phyloP scores from a whole-genome alignment of 352 stramenopile genomes.

The Phytophthora constricta region DNA sequence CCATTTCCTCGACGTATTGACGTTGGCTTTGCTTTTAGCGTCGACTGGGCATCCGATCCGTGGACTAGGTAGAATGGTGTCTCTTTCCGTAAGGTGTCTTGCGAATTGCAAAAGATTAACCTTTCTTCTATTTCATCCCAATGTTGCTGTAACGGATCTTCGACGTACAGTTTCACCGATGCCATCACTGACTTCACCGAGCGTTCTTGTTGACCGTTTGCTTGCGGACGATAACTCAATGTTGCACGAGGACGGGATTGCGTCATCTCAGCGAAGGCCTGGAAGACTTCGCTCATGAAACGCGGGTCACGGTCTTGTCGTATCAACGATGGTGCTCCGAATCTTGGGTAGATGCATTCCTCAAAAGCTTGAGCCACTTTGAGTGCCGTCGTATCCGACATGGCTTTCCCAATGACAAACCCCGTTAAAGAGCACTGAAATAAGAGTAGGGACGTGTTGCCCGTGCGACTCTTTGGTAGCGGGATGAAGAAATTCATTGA shows the following conservation, averaged over 20 bases:
- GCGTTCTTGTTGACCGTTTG: background rate
- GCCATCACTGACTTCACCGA: background rate
- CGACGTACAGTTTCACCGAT: background rate
- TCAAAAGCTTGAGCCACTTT: constrained; percentile 5
- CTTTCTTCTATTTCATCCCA: background rate
- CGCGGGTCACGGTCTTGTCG: constrained; percentile 5
- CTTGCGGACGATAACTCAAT: background rate
- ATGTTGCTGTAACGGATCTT: background rate
- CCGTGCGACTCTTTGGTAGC: background rate
- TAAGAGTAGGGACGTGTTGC: background rate
- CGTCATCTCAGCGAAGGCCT: background rate
- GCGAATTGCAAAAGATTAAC: background rate
- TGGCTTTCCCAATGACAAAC: constrained; percentile 5
- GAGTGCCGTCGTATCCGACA: background rate
- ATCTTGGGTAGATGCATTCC: constrained; percentile 6
- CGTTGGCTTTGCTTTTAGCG: no score
- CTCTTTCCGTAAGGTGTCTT: background rate
- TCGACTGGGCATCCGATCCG: no score
- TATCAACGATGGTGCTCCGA: background rate
- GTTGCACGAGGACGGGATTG: background rate
- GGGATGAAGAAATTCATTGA: background rate
- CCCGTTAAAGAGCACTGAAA: constrained; percentile 5
- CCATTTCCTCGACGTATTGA: background rate
- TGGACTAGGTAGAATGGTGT: no score
- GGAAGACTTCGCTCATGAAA: background rate